phyloP scores from a whole-genome alignment of 305 asterid species.

The Fraxinus albicans region DNA sequence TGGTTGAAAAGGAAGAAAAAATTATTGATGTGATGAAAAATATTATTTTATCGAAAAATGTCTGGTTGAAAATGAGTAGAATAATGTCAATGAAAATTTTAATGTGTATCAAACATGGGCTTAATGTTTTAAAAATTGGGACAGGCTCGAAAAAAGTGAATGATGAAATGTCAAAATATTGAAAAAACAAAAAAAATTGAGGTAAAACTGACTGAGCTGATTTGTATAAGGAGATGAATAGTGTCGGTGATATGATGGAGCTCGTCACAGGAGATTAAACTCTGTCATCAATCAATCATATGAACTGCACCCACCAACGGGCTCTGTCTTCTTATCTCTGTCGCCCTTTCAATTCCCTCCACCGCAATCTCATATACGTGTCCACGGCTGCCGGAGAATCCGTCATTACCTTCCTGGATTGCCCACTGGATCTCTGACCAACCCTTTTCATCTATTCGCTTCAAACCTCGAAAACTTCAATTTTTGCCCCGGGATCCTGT shows the following conservation, averaged over 20 bases:
- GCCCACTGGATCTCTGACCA: conserved; percentile 26
- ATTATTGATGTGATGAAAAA: no score
- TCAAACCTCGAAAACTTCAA: neutral
- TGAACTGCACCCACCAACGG: conserved; percentile 18
- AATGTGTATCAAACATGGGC: no score
- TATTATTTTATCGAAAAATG: no score
- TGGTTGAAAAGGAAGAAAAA: no score
- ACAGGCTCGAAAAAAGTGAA: neutral
- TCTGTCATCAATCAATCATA: neutral
- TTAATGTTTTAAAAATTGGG: neutral
- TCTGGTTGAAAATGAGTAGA: no score
- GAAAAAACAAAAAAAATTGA: neutral
- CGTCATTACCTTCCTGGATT: conserved; percentile 7
- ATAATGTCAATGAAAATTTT: no score
- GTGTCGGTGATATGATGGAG: neutral
- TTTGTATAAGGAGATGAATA: neutral
- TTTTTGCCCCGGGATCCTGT: conserved; percentile 32
- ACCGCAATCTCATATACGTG: neutral
- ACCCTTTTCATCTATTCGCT: neutral
- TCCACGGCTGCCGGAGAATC: conserved; percentile 32
- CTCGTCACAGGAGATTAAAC: neutral
- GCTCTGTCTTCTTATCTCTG: conserved; percentile 22
- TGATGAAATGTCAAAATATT: neutral
- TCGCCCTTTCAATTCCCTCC: conserved; percentile 4
- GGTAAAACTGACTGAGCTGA: neutral